Evolutionary conservation across 805 yeast species (phyloP).

Genomic region (Pichia manshurica): DNA sequence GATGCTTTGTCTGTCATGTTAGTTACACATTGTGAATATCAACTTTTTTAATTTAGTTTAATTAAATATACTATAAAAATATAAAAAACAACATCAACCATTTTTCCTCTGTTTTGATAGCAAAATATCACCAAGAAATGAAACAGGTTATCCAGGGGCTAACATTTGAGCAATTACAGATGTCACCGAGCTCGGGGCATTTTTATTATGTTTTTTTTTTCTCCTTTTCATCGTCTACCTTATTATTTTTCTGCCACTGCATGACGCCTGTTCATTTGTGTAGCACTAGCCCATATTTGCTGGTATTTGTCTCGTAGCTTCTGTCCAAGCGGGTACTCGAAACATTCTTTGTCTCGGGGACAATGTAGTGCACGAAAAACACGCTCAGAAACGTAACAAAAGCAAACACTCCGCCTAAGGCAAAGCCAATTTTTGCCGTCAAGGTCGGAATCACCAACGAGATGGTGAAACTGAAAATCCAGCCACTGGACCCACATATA

Average conservation of each 20-base stretch:
- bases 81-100: no score
- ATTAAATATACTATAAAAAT: conserved; percentile 1
- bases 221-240: background rate
- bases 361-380: conserved; percentile 23
- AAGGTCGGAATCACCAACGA: conserved; percentile 67
- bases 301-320: conserved; percentile 12
- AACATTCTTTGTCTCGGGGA: conserved; percentile 31
- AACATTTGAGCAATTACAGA: no score
- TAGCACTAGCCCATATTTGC: background rate
- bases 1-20: background rate
- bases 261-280: no score
- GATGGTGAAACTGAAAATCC: conserved; percentile 60
- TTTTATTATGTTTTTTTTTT: no score
- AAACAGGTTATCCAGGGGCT: no score
- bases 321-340: conserved; percentile 22
- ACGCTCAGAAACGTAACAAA: conserved; percentile 19
- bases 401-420: conserved; percentile 56
- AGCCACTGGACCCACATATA: conserved; percentile 56
- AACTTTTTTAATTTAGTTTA: conserved; percentile 3
- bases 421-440: conserved; percentile 54
- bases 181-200: no score
- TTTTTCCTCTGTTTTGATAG: no score
- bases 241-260: no score
- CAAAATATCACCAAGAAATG: no score
- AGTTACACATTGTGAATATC: background rate